Percentiles rank a stretch among this genome's conserved stretches.
phyloP scores from a whole-genome alignment of 306 rosid genomes.

The Sicyos edulis region DNA sequence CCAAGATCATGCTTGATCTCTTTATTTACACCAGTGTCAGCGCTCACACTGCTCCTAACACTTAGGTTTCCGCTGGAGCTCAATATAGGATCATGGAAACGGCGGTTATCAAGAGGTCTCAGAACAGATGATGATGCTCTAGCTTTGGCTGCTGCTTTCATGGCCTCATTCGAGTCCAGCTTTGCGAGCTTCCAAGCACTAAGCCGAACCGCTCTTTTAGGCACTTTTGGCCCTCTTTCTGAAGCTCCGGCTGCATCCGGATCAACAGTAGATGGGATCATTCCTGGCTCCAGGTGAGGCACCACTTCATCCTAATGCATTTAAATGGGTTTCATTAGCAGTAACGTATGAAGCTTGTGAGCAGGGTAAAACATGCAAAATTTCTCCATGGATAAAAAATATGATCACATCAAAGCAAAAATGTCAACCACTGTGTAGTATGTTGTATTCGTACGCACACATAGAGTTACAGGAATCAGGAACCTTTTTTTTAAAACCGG shows the following conservation, averaged over 20 bases:
- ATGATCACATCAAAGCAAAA: neutral
- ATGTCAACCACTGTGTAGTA: neutral
- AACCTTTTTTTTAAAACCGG: too few relatives aligned
- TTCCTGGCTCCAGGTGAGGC: constrained; percentile 99
- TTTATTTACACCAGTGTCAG: constrained; percentile 61
- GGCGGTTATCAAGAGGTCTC: constrained; percentile 66
- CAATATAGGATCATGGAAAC: constrained; percentile 48
- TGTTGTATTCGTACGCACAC: neutral
- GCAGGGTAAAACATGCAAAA: neutral
- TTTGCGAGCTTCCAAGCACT: constrained; percentile 98
- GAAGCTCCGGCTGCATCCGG: constrained; percentile 80
- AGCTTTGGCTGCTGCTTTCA: constrained; percentile 89
- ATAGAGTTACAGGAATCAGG: neutral
- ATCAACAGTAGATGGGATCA: constrained; percentile 91
- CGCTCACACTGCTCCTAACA: constrained; percentile 81
- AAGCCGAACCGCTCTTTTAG: constrained; percentile 71
- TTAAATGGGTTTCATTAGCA: constrained; percentile 21
- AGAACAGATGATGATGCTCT: constrained; percentile 97
- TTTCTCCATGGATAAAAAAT: constrained; percentile 3
- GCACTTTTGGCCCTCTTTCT: constrained; percentile 62
- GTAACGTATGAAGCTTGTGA: neutral
- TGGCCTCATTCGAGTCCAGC: constrained; percentile 75
- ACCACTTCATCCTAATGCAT: constrained; percentile 78
- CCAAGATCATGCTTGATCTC: constrained; percentile 57
- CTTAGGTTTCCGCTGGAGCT: constrained; percentile 90